These are phyloP conservation scores for Naganishia sp. DNA, from an alignment of 1,284 basidiomycete species.

Conservation along the genomic window DNA sequence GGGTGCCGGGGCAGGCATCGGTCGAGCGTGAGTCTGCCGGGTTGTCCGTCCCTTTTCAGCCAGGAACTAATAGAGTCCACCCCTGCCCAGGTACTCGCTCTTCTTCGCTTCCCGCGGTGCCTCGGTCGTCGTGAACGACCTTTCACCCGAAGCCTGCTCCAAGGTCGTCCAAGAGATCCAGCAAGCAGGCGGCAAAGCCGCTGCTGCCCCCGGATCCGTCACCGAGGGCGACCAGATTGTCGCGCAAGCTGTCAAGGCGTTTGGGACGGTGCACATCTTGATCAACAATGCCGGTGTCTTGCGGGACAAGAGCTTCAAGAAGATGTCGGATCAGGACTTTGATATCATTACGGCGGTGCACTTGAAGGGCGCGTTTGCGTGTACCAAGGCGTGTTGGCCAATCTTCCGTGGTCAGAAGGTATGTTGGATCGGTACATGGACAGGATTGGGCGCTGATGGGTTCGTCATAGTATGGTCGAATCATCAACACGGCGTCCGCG, in stretches of 20 bases:
- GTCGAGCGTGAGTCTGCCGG: conserved; percentile 69
- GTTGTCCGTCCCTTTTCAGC: not conserved
- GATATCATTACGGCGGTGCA: conserved; percentile 87
- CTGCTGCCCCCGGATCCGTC: conserved; percentile 83
- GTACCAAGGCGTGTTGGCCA: conserved; percentile 95
- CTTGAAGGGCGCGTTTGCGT: conserved; percentile 91
- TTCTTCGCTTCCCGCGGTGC: conserved; percentile 89
- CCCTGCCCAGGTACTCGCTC: conserved; percentile 71
- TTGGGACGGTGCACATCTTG: conserved; percentile 77
- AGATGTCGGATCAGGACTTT: conserved; percentile 84
- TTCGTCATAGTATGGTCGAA: conserved; percentile 67
- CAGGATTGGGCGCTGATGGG: not conserved
- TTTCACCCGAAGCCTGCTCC: conserved; percentile 83
- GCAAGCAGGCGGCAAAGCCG: conserved; percentile 80
- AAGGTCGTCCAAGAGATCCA: conserved; percentile 89
- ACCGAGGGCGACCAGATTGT: conserved; percentile 84
- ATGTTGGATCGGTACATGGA: conserved; percentile 15
- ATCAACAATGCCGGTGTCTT: conserved; percentile 98
- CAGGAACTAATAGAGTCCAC: not conserved
- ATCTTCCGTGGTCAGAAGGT: conserved; percentile 87
- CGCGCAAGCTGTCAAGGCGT: conserved; percentile 80
- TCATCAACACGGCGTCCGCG: conserved; percentile 85
- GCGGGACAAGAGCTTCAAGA: conserved; percentile 75
- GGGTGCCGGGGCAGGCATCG: conserved; percentile 92
- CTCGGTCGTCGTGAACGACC: conserved; percentile 94